A percentile compares a stretch with the other conserved stretches of the same genome.
Evolutionary conservation across 2,329 filamentous ascomycete species (phyloP).

Genomic region (Diaporthe sp.): DNA sequence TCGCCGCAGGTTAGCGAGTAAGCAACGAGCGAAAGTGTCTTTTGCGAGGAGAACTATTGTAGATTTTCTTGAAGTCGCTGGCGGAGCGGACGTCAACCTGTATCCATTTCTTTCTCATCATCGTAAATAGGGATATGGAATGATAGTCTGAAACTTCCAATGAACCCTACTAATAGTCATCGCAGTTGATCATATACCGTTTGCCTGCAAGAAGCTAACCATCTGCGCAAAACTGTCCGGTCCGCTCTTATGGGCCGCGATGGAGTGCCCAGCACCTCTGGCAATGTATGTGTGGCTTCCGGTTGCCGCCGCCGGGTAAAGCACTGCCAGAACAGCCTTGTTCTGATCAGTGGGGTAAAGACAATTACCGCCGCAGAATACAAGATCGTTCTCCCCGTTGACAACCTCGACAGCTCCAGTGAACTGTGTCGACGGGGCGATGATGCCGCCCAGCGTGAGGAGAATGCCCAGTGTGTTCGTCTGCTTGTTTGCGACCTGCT

Average conservation of each 20-base stretch:
- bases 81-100: too few species aligned
- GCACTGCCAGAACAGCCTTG: neutral
- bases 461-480: neutral
- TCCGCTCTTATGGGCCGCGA: neutral
- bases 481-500: neutral
- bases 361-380: neutral
- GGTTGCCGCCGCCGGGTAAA: neutral
- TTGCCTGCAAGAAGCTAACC: neutral
- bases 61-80: too few species aligned
- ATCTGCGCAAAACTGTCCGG: neutral
- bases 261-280: neutral
- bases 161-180: neutral
- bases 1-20: too few species aligned
- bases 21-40: too few species aligned
- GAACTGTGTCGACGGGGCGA: neutral
- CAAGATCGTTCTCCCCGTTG: neutral
- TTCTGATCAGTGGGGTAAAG: neutral
- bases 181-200: neutral
- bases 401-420: neutral
- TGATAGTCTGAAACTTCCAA: neutral
- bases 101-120: too few species aligned
- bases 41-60: too few species aligned
- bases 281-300: neutral
- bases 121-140: neutral
- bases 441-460: neutral